Conservation (phyloP, 805 yeast genomes). For the Lipomyces spencermartinsiae region DNA sequence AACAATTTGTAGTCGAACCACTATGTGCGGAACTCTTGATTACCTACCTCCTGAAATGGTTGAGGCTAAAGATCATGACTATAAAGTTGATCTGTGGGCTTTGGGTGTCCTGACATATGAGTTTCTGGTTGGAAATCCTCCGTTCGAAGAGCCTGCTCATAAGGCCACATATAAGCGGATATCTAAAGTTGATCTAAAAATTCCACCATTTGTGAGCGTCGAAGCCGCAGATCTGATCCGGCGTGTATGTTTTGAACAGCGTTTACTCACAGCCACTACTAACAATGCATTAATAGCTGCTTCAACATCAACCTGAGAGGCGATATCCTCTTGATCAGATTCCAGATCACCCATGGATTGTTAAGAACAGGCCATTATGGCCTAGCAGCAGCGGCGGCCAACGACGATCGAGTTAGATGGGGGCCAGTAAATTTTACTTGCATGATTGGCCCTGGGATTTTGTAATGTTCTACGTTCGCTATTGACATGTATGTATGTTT, state of each 20-base stretch:
- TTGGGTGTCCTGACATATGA: constrained; percentile 87
- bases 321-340: constrained; percentile 69
- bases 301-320: constrained; percentile 71
- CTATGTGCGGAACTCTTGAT: constrained; percentile 95
- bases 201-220: constrained; percentile 71
- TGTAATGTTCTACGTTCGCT: neutral
- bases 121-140: constrained; percentile 85
- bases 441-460: neutral
- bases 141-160: constrained; percentile 85
- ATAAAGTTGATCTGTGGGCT: constrained; percentile 89
- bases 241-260: constrained; percentile 41
- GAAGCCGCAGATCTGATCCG: constrained; percentile 81
- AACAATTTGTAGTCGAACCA: constrained; percentile 57
- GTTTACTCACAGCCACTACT: neutral
- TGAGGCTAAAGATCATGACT: constrained; percentile 78
- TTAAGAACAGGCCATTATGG: constrained; percentile 70
- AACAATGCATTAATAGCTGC: constrained; percentile 46
- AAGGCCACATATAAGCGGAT: constrained; percentile 78
- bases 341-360: constrained; percentile 82
- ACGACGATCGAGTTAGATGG: neutral
- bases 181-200: constrained; percentile 71
- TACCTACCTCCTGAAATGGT: constrained; percentile 96
- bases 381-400: constrained; percentile 33
- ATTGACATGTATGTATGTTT: neutral
- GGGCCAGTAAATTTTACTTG: neutral